Base-by-base conservation (phyloP, 129 eudicot genomes). In the Erigeron canadensis region DNA sequence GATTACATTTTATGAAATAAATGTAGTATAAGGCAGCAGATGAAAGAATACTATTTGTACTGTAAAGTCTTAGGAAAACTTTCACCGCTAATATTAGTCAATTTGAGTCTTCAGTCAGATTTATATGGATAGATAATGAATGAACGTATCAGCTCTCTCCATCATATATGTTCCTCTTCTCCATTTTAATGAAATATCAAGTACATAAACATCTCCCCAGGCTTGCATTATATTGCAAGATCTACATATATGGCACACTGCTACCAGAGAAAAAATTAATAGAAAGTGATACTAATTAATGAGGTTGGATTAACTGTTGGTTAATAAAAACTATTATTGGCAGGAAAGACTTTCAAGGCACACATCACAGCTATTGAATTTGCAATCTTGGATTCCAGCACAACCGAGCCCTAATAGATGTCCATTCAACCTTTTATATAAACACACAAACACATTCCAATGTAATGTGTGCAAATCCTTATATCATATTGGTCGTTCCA, bases 1-100 rank as follows among this genome's bases (percentile, higher is more conserved):
- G 41, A 65, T 69, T 17, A 51, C n/a, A 19, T 15, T 9, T 16
- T 53, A 69, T 69, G 48, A 69, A 16, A 19, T 51, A 43, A 53
- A 70, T 38, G 34, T n/a, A 39, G 62, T 40, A 19, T 51, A 69
- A 19, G 39, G 15, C 19, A 28, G 41, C 55, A 53, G 55, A 17
- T 56, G 55, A 70, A 19, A 55, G 42, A 13, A 57, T 41, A 57
- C 16, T 57, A 42, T 23, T 42, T 23, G 8, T 9, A 18, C 17
- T 55, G 22, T 37, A 53, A 22, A 41, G 55, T 23, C 21, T 21
- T 15, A 1, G 11, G 44, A 72, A 44, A 59, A 43, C 38, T 72
- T 28, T 72, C 58, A 43, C 37, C 21, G 18, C 57, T 38, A 45
- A 44, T 16, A 23, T 18, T 59, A 44, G 28, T 59, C 59, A 59